These are phyloP conservation scores for Hyaloscypha finlandica DNA, from an alignment of 495 filamentous ascomycete genomes.

Conservation along the genomic window DNA sequence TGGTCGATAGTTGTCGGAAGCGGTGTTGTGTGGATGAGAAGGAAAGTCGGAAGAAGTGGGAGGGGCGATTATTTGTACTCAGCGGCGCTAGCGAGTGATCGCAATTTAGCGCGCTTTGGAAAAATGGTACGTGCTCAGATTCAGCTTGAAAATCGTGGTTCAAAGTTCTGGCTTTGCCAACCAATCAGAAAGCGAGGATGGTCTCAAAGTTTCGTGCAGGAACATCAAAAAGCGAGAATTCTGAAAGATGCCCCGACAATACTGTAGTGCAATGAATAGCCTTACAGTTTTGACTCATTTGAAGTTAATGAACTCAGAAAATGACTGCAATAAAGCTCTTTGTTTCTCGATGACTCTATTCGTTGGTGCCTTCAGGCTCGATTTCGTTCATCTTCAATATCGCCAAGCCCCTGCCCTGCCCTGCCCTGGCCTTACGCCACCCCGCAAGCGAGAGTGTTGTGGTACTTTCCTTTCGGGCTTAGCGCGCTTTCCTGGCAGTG, in stretches of 20 bases:
- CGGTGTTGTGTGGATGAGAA: constrained; percentile 30
- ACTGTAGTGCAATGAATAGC: neutral
- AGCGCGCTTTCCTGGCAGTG: constrained; percentile 21
- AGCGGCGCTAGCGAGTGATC: constrained; percentile 29
- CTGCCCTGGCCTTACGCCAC: neutral
- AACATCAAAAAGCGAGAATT: neutral
- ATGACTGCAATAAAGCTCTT: neutral
- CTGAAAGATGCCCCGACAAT: neutral
- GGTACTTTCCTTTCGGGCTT: constrained; percentile 15
- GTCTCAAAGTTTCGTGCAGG: neutral
- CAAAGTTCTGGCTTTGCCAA: neutral
- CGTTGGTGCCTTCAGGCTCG: neutral
- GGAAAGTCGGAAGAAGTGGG: constrained; percentile 30
- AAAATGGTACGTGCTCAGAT: constrained; percentile 2
- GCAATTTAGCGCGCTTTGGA: constrained; percentile 15
- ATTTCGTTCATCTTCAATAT: neutral
- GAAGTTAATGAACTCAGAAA: neutral
- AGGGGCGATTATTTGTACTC: constrained; percentile 32
- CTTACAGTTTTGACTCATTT: neutral
- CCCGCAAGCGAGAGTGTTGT: constrained; percentile 12
- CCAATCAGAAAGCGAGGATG: constrained; percentile 13
- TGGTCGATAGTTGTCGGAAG: constrained; percentile 21
- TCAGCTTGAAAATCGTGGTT: constrained; percentile 1
- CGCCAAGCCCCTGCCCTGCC: neutral
- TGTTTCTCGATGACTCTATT: constrained; percentile 3